A percentile compares a stretch with the other conserved stretches of the same genome.
These are phyloP conservation scores for Nemania serpens DNA, from an alignment of 2,329 filamentous ascomycete species.

Conservation along the genomic window DNA sequence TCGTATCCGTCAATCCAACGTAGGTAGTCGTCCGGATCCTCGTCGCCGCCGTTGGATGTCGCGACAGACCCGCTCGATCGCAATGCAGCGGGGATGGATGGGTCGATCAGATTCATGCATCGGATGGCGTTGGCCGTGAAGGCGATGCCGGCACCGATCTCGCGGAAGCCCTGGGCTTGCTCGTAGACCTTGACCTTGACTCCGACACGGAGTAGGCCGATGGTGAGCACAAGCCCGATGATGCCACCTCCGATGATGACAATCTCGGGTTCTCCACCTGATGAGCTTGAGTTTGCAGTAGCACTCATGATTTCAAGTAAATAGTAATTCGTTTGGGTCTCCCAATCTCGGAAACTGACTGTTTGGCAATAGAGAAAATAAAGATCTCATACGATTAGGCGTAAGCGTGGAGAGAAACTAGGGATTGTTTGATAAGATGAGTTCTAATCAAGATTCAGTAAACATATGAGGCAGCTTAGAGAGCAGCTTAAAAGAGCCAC, in stretches of 20 bases:
- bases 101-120: slow-evolving; percentile 34
- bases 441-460: not conserved
- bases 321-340: not conserved
- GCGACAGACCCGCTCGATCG: slow-evolving; percentile 26
- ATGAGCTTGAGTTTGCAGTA: not conserved
- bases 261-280: slow-evolving; percentile 20
- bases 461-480: not conserved
- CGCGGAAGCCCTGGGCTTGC: slow-evolving; percentile 30
- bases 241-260: slow-evolving; percentile 37
- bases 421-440: not conserved
- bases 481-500: not conserved
- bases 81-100: slow-evolving; percentile 27
- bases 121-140: slow-evolving; percentile 32
- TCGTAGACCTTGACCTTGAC: slow-evolving; percentile 33
- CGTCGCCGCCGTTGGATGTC: slow-evolving; percentile 12
- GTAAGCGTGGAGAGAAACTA: not conserved
- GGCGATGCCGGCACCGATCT: slow-evolving; percentile 37
- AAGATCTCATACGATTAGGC: not conserved
- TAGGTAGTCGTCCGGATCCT: slow-evolving; percentile 30
- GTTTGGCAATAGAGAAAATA: not conserved
- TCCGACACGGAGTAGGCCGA: slow-evolving; percentile 31
- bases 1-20: slow-evolving; percentile 33
- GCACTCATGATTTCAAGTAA: not conserved
- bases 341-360: not conserved
- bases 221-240: slow-evolving; percentile 29